Evolutionary conservation across 2,329 filamentous ascomycete genomes (phyloP).

Genomic region (Fusarium miscanthi): DNA sequence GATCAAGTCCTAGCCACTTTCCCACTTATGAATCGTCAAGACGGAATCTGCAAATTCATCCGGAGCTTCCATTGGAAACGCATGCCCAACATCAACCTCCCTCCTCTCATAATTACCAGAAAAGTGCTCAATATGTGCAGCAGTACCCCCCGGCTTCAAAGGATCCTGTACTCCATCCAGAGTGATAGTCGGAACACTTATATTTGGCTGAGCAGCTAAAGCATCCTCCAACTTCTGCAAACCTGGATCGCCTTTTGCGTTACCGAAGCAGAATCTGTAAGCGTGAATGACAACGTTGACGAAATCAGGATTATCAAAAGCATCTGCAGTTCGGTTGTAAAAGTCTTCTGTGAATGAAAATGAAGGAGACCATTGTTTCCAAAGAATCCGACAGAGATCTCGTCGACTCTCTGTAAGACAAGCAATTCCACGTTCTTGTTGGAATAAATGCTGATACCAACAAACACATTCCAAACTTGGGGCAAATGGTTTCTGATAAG

Average conservation of each 20-base stretch:
- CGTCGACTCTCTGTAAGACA: not conserved
- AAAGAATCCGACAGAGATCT: slow-evolving; percentile 5
- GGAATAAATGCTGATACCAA: slow-evolving; percentile 22
- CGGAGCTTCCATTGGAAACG: slow-evolving; percentile 12
- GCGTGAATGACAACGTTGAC: slow-evolving; percentile 13
- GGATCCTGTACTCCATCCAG: slow-evolving; percentile 4
- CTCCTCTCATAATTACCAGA: not conserved
- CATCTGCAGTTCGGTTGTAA: not conserved
- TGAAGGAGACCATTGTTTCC: slow-evolving; percentile 14
- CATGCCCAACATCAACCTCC: slow-evolving; percentile 2
- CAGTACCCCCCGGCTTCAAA: slow-evolving; percentile 1
- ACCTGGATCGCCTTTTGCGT: not conserved
- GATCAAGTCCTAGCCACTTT: not conserved
- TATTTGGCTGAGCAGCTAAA: not conserved
- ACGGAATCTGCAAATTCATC: not conserved
- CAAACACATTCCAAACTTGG: slow-evolving; percentile 6
- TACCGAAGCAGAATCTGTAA: slow-evolving; percentile 15
- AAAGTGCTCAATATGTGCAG: not conserved
- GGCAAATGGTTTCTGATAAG: not conserved
- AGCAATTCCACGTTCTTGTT: not conserved
- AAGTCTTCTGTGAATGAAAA: slow-evolving; percentile 2
- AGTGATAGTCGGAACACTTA: not conserved
- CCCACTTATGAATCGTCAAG: not conserved
- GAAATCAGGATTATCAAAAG: slow-evolving; percentile 17
- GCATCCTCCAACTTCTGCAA: not conserved